Evolutionary conservation across 805 yeast genomes (phyloP).

Genomic region (Wickerhamomyces hampshirensis): DNA sequence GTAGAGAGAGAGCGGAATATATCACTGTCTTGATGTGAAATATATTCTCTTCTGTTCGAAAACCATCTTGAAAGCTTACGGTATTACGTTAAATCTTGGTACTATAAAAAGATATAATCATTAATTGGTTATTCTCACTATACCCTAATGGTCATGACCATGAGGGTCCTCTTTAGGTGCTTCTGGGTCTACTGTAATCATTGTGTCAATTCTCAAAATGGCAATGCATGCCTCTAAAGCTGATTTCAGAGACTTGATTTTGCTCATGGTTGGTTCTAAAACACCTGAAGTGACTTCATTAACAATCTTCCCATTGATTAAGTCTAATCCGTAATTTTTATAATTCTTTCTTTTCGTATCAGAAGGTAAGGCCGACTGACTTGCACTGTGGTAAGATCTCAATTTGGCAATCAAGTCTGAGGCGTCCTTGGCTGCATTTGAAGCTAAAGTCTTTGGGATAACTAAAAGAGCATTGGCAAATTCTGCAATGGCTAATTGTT

Average conservation of each 20-base stretch:
- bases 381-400: constrained; percentile 93
- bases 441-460: constrained; percentile 95
- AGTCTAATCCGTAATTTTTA: constrained; percentile 88
- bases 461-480: constrained; percentile 86
- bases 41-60: no score
- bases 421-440: constrained; percentile 96
- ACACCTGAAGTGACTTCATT: constrained; percentile 85
- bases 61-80: no score
- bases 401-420: constrained; percentile 91
- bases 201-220: constrained; percentile 94
- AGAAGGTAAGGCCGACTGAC: constrained; percentile 80
- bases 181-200: constrained; percentile 97
- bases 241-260: constrained; percentile 86
- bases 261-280: constrained; percentile 91
- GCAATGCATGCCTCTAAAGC: constrained; percentile 99
- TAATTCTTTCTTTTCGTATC: constrained; percentile 82
- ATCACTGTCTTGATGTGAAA: no score
- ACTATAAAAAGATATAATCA: no score
- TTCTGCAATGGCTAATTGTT: constrained; percentile 96
- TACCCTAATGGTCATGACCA: constrained; percentile 54
- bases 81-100: no score
- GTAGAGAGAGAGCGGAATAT: no score
- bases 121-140: no score
- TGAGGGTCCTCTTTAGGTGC: constrained; percentile 90
- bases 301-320: constrained; percentile 85